These are phyloP conservation scores for Babesia gibsoni DNA, from an alignment of 169 alveolate genomes.

Conservation along the genomic window DNA sequence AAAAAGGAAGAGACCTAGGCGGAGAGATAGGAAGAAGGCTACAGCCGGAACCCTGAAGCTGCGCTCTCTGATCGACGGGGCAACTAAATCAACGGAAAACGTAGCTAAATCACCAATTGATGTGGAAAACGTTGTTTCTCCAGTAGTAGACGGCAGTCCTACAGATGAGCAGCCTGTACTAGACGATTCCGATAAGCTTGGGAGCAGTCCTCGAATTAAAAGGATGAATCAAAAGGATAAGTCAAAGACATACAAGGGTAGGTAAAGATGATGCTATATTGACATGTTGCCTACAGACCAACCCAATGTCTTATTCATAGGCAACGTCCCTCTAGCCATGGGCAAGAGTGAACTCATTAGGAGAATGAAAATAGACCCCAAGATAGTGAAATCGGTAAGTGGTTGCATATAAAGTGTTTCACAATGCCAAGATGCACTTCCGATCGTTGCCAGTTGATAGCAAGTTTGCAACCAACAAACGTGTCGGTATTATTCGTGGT, in stretches of 20 bases:
- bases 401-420: constrained; percentile 4
- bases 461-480: constrained; percentile 61
- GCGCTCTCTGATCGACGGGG: constrained; percentile 4
- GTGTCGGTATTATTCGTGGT: constrained; percentile 57
- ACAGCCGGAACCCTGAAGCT: constrained; percentile 22
- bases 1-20: neutral
- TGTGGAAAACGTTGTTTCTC: neutral
- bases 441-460: constrained; percentile 54
- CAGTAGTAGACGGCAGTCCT: neutral
- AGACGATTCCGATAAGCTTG: neutral
- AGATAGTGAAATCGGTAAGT: constrained; percentile 53
- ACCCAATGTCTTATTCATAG: constrained; percentile 59
- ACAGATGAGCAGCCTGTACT: neutral
- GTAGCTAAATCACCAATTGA: neutral
- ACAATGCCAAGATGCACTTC: constrained; percentile 44
- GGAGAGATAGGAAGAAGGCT: neutral
- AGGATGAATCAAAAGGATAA: neutral
- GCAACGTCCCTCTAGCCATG: constrained; percentile 66
- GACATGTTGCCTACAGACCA: constrained; percentile 19
- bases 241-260: constrained; percentile 20
- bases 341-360: constrained; percentile 63
- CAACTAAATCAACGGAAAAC: neutral
- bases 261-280: neutral
- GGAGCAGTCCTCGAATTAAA: neutral
- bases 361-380: constrained; percentile 58